Evolutionary conservation across 805 yeast species (phyloP), one percentile per base, ranked within the genome.

Genomic region (Metschnikowia rubicola): DNA sequence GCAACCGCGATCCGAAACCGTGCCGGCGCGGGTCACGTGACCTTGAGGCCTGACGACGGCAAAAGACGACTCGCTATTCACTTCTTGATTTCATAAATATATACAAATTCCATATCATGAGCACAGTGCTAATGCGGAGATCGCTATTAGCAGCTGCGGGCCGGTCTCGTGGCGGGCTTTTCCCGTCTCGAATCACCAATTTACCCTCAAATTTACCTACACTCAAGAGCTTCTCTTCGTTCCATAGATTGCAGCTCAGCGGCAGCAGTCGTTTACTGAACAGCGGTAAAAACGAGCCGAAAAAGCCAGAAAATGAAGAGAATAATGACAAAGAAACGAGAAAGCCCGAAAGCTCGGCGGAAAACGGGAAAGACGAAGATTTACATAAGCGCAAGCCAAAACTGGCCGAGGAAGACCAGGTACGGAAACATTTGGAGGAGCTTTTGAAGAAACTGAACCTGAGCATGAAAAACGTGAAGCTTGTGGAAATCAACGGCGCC

Each of bases 381-480:
- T 10, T 10, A n/a, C 15, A n/a, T 4, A 13, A 13, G n/a, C 15
- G 11, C n/a, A 32, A 32, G n/a, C 35, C 37, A 19, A 35, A 41
- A 4, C 46, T 38, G 37, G 48, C 56, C 33, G 71, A 66, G 37
- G 74, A 69, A 50, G 58, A 60, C 37, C 63, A 64, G 40, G 56
- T 69, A 36, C 57, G 72, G 28, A 68, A 70, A 30, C 71, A 70
- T 45, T 51, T 70, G 28, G 64, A 61, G 47, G 59, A 64, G 43
- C 57, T 59, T 21, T 52, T 67, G 43, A 62, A 63, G 55, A 61
- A 66, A 44, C 56, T 61, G 45, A 56, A 62, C 45, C 64, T 66
- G 5, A 61, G 64, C 43, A 51, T 61, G 10, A 61, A 64, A 29
- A 63, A 69, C 43, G 46, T 71, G 43, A 69, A 69, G 48, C 53